Evolutionary conservation across 192 early-diverging fungal species (phyloP).

Genomic region (Backusella mclennaniae): DNA sequence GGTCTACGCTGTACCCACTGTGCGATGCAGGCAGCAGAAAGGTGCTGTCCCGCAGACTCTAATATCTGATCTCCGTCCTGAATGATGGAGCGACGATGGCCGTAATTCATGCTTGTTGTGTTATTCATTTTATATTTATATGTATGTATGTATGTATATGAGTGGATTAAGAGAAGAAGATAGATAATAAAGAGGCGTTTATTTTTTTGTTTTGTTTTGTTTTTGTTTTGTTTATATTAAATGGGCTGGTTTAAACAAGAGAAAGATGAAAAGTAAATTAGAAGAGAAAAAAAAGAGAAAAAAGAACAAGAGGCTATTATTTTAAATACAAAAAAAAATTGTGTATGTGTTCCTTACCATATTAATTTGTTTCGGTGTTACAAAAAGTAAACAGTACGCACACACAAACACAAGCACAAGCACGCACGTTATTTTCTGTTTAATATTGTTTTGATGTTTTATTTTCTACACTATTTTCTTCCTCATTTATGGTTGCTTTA

Average conservation of each 20-base stretch:
- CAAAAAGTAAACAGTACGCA: conserved; percentile 1
- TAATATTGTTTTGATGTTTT: background rate
- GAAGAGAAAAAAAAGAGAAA: background rate
- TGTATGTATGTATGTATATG: background rate
- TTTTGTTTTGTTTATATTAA: background rate
- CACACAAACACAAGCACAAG: background rate
- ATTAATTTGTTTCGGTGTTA: background rate
- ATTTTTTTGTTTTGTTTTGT: background rate
- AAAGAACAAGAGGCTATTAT: background rate
- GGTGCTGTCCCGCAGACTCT: conserved; percentile 7
- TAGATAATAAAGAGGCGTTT: background rate
- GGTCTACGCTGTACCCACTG: conserved; percentile 18
- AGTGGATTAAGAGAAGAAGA: background rate
- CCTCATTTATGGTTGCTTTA: background rate
- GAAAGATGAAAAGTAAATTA: background rate
- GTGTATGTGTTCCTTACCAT: background rate
- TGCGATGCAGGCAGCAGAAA: conserved; percentile 20
- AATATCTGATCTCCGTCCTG: conserved; percentile 13
- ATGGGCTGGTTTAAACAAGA: background rate
- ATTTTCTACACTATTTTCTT: background rate
- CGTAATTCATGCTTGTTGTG: background rate
- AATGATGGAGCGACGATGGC: conserved; percentile 10
- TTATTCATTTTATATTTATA: conserved; percentile 3
- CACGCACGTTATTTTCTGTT: background rate
- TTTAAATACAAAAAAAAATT: background rate